Conservation (phyloP, 2,329 filamentous ascomycete species). For the Fusarium udum region DNA sequence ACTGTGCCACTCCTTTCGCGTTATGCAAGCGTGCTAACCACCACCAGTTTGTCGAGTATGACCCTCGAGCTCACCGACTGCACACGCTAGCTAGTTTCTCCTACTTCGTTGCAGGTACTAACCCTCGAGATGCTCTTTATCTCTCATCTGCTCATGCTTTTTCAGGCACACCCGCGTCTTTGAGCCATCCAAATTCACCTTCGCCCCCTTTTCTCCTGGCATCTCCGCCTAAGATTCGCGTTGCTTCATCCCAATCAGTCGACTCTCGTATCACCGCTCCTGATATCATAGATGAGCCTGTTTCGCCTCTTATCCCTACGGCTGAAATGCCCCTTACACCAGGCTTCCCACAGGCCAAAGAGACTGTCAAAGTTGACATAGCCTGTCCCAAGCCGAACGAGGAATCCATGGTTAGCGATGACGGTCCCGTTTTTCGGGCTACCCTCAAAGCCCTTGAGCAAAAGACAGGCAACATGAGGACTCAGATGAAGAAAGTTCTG, state of each 20-base stretch:
- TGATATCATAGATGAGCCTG: constrained; percentile 68
- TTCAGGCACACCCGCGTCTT: constrained; percentile 55
- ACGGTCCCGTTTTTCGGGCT: constrained; percentile 93
- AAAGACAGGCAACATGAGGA: constrained; percentile 93
- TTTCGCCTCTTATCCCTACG: constrained; percentile 59
- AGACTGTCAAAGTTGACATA: constrained; percentile 84
- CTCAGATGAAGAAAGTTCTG: constrained; percentile 94
- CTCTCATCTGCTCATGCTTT: constrained; percentile 25
- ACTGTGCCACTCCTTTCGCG: constrained; percentile 45
- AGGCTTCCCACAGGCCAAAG: constrained; percentile 46
- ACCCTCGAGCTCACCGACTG: constrained; percentile 88
- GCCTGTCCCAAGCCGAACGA: constrained; percentile 85
- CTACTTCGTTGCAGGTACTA: constrained; percentile 87
- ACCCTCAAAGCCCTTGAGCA: constrained; percentile 97
- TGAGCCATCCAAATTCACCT: constrained; percentile 70
- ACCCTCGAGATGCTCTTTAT: background rate
- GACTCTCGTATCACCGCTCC: constrained; percentile 81
- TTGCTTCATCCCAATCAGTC: constrained; percentile 87
- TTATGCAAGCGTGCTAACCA: constrained; percentile 38
- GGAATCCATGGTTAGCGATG: constrained; percentile 85
- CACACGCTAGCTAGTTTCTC: constrained; percentile 91
- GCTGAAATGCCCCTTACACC: constrained; percentile 50
- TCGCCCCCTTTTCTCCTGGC: constrained; percentile 78
- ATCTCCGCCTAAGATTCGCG: constrained; percentile 79
- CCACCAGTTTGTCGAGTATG: constrained; percentile 89